phyloP scores from a whole-genome alignment of 495 filamentous ascomycete species.

The Aspergillus panamensis region DNA sequence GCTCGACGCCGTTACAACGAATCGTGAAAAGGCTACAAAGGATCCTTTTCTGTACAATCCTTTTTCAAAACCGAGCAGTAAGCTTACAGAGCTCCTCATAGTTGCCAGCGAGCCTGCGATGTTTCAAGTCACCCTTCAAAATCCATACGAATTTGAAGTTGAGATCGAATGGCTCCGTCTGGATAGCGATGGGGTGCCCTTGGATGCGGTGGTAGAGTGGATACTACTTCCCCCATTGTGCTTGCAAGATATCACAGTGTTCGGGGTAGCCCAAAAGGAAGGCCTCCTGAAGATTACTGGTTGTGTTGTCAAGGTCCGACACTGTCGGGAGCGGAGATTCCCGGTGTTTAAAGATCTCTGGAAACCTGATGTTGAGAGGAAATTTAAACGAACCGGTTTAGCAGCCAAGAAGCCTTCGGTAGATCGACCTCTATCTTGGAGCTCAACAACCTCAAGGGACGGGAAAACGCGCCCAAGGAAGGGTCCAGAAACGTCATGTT shows the following conservation, averaged over 20 bases:
- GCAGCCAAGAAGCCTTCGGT: slow-evolving; percentile 51
- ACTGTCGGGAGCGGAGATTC: slow-evolving; percentile 79
- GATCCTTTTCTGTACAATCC: slow-evolving; percentile 94
- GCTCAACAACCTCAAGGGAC: slow-evolving; percentile 47
- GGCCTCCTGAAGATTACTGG: slow-evolving; percentile 73
- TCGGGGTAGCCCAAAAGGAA: slow-evolving; percentile 59
- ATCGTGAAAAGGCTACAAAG: slow-evolving; percentile 50
- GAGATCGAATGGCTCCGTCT: slow-evolving; percentile 81
- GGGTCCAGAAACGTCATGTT: slow-evolving; percentile 33
- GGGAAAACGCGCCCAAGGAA: slow-evolving; percentile 37
- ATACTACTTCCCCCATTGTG: slow-evolving; percentile 74
- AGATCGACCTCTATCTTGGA: slow-evolving; percentile 55
- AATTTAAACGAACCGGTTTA: slow-evolving; percentile 71
- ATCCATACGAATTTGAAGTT: slow-evolving; percentile 88
- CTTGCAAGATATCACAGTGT: slow-evolving; percentile 71
- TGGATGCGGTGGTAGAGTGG: slow-evolving; percentile 61
- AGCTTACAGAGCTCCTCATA: slow-evolving; percentile 59
- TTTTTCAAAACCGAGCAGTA: slow-evolving; percentile 66
- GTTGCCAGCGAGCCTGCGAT: slow-evolving; percentile 71
- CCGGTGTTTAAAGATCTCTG: slow-evolving; percentile 75
- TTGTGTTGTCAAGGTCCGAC: slow-evolving; percentile 71
- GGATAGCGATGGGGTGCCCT: slow-evolving; percentile 64
- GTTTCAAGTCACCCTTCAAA: slow-evolving; percentile 83
- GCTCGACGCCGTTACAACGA: slow-evolving; percentile 57
- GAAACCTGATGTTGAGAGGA: slow-evolving; percentile 65